phyloP scores from a whole-genome alignment of 1,139 yeast species.

The Sugiyamaella novakii region DNA sequence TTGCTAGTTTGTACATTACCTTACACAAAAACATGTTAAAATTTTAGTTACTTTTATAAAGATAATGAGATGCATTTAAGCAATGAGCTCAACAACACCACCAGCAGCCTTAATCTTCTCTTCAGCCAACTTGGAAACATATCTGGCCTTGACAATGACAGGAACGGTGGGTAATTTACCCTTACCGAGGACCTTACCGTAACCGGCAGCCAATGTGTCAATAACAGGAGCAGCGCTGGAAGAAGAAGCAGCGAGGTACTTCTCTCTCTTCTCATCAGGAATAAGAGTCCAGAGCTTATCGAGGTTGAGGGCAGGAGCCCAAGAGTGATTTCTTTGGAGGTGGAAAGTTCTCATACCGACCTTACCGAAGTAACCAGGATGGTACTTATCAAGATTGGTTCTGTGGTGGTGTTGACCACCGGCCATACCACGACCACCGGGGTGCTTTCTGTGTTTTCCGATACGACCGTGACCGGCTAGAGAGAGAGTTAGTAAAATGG shows the following conservation, averaged over 20 bases:
- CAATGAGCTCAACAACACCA: constrained; percentile 99
- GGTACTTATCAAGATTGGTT: constrained; percentile 96
- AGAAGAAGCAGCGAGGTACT: constrained; percentile 83
- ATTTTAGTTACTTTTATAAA: constrained; percentile 13
- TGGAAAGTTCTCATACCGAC: constrained; percentile 99
- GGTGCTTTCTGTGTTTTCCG: constrained; percentile 99
- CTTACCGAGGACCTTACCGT: constrained; percentile 99
- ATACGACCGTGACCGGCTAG: constrained; percentile 99
- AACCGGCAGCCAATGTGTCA: constrained; percentile 99
- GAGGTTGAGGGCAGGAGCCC: constrained; percentile 98
- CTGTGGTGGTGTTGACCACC: constrained; percentile 99
- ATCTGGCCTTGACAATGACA: constrained; percentile 99
- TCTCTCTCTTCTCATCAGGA: constrained; percentile 93
- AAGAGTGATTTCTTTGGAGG: constrained; percentile 93
- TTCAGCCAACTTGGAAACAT: constrained; percentile 98
- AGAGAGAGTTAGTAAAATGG: constrained; percentile 5
- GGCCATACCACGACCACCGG: constrained; percentile 99
- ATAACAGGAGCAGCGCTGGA: constrained; percentile 96
- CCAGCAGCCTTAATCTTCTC: constrained; percentile 99
- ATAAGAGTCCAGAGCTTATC: constrained; percentile 99
- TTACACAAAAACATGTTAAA: constrained; percentile 11
- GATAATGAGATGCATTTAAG: constrained; percentile 54
- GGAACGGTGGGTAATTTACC: constrained; percentile 98
- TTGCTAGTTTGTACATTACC: constrained; percentile 17
- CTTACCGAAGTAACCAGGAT: constrained; percentile 99